Base-by-base conservation (phyloP, 805 yeast genomes). In the Scheffersomyces spartinae region DNA sequence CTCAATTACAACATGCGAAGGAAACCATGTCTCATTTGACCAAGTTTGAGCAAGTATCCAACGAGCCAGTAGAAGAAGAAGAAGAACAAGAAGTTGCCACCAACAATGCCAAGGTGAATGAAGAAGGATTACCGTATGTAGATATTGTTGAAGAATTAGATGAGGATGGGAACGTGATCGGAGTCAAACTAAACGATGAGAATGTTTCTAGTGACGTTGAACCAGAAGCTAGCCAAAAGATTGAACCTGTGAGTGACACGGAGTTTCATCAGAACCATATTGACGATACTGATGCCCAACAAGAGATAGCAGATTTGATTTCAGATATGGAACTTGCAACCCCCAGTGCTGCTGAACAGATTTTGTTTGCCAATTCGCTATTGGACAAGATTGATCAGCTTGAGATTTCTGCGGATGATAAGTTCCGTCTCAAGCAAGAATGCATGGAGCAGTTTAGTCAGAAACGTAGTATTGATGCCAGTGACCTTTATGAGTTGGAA, bases 81-180 rank as follows among this genome's bases (percentile, higher is more conserved):
- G 31, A 31, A 13, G 25, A 31, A 3, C 29, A 28, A 6, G 33
- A 31, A 9, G 31, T 34, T 12, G 15, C 18, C 12, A 15, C 17
- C 9, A 21, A 13, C 12, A 13, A 24, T 13, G 14, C 33, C 9
- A 29, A 32, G 13, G 28, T 38, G 6, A 53, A 55, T 13, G 70
- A 56, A 3, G 74, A 67, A 9, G 71, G 62, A 1, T 39, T 74
- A 2, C 85, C 83, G 1, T 55, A 81, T 13, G 71, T 84, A 73
- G 95, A 85, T 30, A 86, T 86, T 13, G n/a, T n/a, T n/a, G n/a
- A n/a, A n/a, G 52, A 45, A 27, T 48, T 86, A 19, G 95, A 85
- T 47, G 95, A 82, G 1, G 74, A 80, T n/a, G 95, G 74, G 0
- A 72, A 80, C 32, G 63, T 85, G 2, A 43, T 79, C 2, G 33